Base-by-base conservation (phyloP, 306 rosid species). In the Glycyrrhiza uralensis region DNA sequence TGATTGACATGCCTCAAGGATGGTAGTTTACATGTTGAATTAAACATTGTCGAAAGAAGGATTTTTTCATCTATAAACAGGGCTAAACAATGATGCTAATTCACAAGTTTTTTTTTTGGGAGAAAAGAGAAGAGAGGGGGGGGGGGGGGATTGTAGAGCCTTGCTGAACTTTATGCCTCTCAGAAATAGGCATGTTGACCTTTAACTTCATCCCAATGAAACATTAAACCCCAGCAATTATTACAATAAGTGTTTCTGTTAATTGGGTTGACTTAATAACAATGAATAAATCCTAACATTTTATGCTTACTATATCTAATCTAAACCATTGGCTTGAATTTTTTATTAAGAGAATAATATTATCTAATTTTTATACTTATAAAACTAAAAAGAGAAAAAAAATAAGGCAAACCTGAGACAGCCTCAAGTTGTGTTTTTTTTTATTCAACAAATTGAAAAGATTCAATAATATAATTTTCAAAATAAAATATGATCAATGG, bases 1-100 rank as follows among this genome's bases (percentile, higher is more conserved):
- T 39, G 57, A 63, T n/a, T 72, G 52, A 38, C 55, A 58, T 75
- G 45, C 76, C 13, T 33, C 66, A 23, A 17, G 14, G 46, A 19
- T 5, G 7, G 44, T 4, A 66, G 18, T 65, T 66, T 61, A 49
- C 59, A 60, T 29, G 66, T 52, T 60, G 52, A 68, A 68, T 15
- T 22, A 38, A 60, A 69, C 33, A 69, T 26, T 13, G 33, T 17
- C 13, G 32, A 8, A n/a, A 56, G 10, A 56, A 11, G 28, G 12
- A 28, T 20, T 24, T 4, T 28, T 47, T 47, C 28, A 14, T 14
- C 29, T 42, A 66, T 29, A 66, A 45, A 45, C 39, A 42, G 2
- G 36, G 26, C 29, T 0, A 4, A 45, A 10, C 35, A 4, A 2
- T 10, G 13, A 29, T 28, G 7, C 7, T 32, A 62, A 44, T 44